Conservation (phyloP, 495 filamentous ascomycete genomes). For the Aspergillus baeticus region DNA sequence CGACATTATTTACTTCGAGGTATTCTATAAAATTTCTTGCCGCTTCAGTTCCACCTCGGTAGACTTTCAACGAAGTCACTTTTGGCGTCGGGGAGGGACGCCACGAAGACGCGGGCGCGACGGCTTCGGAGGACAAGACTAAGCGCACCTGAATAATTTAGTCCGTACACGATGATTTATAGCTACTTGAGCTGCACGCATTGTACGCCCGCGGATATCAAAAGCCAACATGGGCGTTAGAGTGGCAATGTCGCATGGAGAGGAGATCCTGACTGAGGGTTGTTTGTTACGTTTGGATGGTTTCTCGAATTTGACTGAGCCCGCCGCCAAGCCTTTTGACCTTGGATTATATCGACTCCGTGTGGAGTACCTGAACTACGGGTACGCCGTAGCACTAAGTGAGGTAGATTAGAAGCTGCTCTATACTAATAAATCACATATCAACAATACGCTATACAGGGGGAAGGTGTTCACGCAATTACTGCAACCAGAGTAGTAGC, state of each 20-base stretch:
- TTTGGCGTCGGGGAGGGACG: not conserved
- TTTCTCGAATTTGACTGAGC: conserved; percentile 16
- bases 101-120: not conserved
- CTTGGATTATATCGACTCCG: too few species aligned
- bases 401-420: too few species aligned
- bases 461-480: not conserved
- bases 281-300: conserved; percentile 23
- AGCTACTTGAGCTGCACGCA: not conserved
- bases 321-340: conserved; percentile 20
- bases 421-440: too few species aligned
- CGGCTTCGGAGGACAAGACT: not conserved
- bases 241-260: not conserved
- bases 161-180: not conserved
- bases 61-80: not conserved
- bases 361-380: too few species aligned
- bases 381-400: too few species aligned
- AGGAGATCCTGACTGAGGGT: conserved; percentile 4
- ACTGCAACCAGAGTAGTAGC: conserved; percentile 6
- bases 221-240: too few species aligned
- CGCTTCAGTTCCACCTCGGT: not conserved
- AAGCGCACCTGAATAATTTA: not conserved
- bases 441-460: too few species aligned
- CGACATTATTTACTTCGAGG: conserved; percentile 32
- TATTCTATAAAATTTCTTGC: not conserved
- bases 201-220: not conserved